A percentile compares a stretch with the other conserved stretches of the same genome.
Conservation (phyloP, 768 basidiomycete species). For the Suillus decipiens region DNA sequence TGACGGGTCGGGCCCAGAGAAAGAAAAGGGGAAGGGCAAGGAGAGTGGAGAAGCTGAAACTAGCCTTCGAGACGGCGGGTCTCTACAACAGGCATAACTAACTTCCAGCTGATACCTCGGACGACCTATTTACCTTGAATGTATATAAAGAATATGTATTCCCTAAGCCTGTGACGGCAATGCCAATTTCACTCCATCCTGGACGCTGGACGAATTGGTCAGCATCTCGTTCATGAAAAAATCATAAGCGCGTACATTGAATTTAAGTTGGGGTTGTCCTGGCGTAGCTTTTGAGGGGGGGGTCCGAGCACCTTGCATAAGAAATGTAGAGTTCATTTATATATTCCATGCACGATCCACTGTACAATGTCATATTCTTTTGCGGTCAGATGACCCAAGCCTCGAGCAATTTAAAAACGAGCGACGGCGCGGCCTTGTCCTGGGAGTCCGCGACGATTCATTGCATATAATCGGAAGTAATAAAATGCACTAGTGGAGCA, state of each 20-base stretch:
- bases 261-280: not conserved
- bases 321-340: not conserved
- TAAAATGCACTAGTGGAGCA: not conserved
- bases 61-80: not conserved
- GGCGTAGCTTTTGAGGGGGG: not conserved
- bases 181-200: not conserved
- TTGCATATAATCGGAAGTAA: not conserved
- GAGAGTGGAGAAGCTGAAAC: slow-evolving; percentile 19
- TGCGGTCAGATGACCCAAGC: not conserved
- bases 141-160: not conserved
- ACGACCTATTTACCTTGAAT: not conserved
- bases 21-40: slow-evolving; percentile 41
- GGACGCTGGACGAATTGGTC: not conserved
- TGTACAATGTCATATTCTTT: not conserved
- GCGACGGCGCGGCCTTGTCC: too few relatives aligned
- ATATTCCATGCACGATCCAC: not conserved
- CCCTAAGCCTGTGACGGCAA: not conserved
- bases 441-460: not conserved
- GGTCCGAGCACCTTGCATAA: not conserved
- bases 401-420: not conserved
- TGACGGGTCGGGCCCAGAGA: slow-evolving; percentile 42
- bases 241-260: not conserved
- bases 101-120: not conserved
- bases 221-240: not conserved
- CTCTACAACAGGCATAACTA: not conserved